Percentiles rank a stretch among this genome's conserved stretches.
Evolutionary conservation across 1,139 yeast species (phyloP).

Genomic region (Candida gigantensis): DNA sequence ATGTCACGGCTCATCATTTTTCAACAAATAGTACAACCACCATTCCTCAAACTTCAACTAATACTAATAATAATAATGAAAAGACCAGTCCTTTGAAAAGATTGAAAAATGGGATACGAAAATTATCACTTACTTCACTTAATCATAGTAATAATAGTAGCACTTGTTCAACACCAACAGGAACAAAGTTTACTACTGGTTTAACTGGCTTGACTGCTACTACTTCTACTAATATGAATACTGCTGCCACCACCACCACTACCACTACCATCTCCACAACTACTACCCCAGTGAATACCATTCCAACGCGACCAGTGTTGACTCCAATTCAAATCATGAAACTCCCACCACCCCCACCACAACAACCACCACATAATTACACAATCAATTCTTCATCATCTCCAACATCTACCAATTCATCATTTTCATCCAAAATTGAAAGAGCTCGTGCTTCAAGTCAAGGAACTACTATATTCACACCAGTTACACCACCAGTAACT

Average conservation of each 20-base stretch:
- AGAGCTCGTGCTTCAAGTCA: conserved; percentile 16
- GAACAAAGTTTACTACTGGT: conserved; percentile 19
- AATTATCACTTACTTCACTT: conserved; percentile 26
- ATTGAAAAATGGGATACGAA: conserved; percentile 39
- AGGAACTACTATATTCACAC: conserved; percentile 16
- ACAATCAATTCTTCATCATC: conserved; percentile 14
- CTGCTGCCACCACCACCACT: conserved; percentile 7
- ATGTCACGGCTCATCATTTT: background rate
- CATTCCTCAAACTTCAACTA: conserved; percentile 1
- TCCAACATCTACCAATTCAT: conserved; percentile 14
- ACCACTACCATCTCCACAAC: conserved; percentile 17
- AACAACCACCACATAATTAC: too few relatives aligned
- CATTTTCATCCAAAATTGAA: conserved; percentile 12
- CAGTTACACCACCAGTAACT: conserved; percentile 37
- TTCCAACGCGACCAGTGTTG: conserved; percentile 12
- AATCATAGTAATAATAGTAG: conserved; percentile 8
- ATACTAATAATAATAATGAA: conserved; percentile 8
- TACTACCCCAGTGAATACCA: conserved; percentile 9
- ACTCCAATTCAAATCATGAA: conserved; percentile 12
- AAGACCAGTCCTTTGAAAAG: conserved; percentile 18
- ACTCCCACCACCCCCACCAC: conserved; percentile 3
- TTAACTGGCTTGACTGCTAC: too few relatives aligned
- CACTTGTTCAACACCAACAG: conserved; percentile 12
- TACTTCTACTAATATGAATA: too few relatives aligned
- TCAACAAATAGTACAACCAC: background rate